Conservation (phyloP, 78 protist genomes). For the Protostelium mycophagum region DNA sequence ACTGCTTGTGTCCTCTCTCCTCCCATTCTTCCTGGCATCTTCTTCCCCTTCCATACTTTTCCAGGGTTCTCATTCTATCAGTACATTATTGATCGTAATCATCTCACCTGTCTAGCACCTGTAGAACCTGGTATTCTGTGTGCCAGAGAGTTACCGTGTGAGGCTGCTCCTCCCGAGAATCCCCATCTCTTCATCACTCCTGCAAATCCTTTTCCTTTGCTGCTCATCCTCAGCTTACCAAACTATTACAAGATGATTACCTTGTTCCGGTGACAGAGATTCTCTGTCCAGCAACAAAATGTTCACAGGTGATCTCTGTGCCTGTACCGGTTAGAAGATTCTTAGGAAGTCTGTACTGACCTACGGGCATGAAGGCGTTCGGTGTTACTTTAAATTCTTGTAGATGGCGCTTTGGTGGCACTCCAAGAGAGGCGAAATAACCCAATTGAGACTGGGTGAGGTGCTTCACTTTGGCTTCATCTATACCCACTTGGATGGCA, state of each 20-base stretch:
- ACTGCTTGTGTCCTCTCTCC: conserved; percentile 11
- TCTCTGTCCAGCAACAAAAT: conserved; percentile 73
- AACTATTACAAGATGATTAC: not conserved
- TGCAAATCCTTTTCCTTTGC: conserved; percentile 72
- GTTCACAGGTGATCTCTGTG: conserved; percentile 31
- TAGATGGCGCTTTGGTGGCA: conserved; percentile 48
- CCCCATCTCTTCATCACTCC: conserved; percentile 75
- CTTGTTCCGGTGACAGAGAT: conserved; percentile 37
- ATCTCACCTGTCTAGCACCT: conserved; percentile 50
- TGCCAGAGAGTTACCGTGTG: conserved; percentile 63
- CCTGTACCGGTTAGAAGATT: not conserved
- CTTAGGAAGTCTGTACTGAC: not conserved
- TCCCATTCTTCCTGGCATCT: conserved; percentile 80
- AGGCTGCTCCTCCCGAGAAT: conserved; percentile 59
- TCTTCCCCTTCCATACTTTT: conserved; percentile 55
- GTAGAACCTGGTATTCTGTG: conserved; percentile 64
- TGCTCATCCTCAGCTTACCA: not conserved
- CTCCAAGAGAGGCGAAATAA: conserved; percentile 37
- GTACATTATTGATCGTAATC: not conserved
- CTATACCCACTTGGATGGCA: conserved; percentile 41
- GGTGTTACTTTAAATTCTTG: conserved; percentile 57
- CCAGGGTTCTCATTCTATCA: conserved; percentile 26
- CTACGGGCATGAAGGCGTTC: conserved; percentile 58
- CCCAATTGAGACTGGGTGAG: conserved; percentile 16
- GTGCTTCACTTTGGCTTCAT: conserved; percentile 42